These are phyloP conservation scores for Phalaenopsis hybrid DNA, from an alignment of 116 monocot species.

Conservation along the genomic window DNA sequence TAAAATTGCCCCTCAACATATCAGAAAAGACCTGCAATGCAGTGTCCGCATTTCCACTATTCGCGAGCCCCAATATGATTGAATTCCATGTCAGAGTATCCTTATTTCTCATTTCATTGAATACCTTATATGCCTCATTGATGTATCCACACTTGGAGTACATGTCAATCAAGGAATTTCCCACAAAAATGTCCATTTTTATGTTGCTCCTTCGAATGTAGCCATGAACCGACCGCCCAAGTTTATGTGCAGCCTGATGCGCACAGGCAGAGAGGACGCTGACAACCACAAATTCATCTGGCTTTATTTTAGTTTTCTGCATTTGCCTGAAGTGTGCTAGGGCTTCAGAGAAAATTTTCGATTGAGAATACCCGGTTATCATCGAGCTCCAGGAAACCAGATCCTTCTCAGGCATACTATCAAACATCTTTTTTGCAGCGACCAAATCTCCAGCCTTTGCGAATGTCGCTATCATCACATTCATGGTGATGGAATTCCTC, in stretches of 20 bases:
- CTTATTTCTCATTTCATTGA: conserved; percentile 25
- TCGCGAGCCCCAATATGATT: conserved; percentile 29
- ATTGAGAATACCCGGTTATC: conserved; percentile 41
- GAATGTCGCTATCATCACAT: conserved; percentile 29
- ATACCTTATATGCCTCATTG: conserved; percentile 26
- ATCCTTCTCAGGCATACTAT: conserved; percentile 38
- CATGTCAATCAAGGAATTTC: conserved; percentile 47
- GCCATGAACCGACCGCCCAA: conserved; percentile 32
- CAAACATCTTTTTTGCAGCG: conserved; percentile 36
- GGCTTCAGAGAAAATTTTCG: conserved; percentile 17
- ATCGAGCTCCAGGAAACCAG: conserved; percentile 56
- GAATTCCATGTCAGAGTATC: conserved; percentile 40
- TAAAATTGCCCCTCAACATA: conserved; percentile 23
- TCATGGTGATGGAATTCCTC: conserved; percentile 33
- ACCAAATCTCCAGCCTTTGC: conserved; percentile 26
- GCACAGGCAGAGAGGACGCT: conserved; percentile 39
- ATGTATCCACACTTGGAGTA: conserved; percentile 46
- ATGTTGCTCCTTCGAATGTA: conserved; percentile 25
- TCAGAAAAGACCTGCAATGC: conserved; percentile 20
- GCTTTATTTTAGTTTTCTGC: conserved; percentile 24
- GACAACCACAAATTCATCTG: conserved; percentile 28
- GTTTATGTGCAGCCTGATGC: conserved; percentile 19
- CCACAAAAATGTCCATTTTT: conserved; percentile 27
- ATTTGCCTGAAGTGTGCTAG: conserved; percentile 28
- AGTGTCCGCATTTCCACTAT: conserved; percentile 15